These are phyloP conservation scores for Anthracocystis setariae DNA, from an alignment of 1,284 basidiomycete species.

Conservation along the genomic window DNA sequence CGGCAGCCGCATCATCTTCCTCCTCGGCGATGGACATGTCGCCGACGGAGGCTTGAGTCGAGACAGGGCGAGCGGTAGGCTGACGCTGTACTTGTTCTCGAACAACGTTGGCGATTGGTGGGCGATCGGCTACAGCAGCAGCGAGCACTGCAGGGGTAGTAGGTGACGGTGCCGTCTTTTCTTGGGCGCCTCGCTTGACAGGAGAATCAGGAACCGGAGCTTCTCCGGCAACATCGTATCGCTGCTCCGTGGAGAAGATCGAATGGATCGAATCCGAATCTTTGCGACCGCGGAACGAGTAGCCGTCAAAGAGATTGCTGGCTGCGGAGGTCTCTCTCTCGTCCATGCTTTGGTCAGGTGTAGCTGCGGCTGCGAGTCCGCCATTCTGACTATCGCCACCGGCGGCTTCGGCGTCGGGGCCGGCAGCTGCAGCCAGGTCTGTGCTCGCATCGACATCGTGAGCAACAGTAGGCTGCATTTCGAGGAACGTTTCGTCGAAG, in stretches of 20 bases:
- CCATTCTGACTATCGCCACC: slow-evolving; percentile 18
- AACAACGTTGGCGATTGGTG: slow-evolving; percentile 2
- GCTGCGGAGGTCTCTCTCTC: slow-evolving; percentile 31
- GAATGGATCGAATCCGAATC: slow-evolving; percentile 60
- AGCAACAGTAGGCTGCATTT: slow-evolving; percentile 72
- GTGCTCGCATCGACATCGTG: slow-evolving; percentile 33
- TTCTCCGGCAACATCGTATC: slow-evolving; percentile 18
- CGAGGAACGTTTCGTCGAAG: slow-evolving; percentile 95
- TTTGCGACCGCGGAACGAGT: slow-evolving; percentile 61
- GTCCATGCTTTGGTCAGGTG: slow-evolving; percentile 42
- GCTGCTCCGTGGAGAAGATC: slow-evolving; percentile 29
- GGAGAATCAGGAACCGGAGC: slow-evolving; percentile 16
- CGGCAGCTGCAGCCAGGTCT: slow-evolving; percentile 14
- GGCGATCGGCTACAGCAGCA: slow-evolving; percentile 7
- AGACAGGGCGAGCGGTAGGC: slow-evolving; percentile 5
- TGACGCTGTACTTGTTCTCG: slow-evolving; percentile 10
- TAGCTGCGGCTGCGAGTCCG: slow-evolving; percentile 11
- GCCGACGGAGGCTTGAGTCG: slow-evolving; percentile 9
- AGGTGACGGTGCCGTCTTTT: neutral
- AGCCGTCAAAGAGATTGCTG: slow-evolving; percentile 59
- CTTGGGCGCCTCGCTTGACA: slow-evolving; percentile 8
- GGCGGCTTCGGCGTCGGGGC: slow-evolving; percentile 7
- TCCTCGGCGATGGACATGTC: slow-evolving; percentile 39
- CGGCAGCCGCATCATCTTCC: slow-evolving; percentile 60
- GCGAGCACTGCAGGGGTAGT: slow-evolving; percentile 15